Evolutionary conservation across 306 rosid species (phyloP).

Genomic region (Pyrus betulifolia): DNA sequence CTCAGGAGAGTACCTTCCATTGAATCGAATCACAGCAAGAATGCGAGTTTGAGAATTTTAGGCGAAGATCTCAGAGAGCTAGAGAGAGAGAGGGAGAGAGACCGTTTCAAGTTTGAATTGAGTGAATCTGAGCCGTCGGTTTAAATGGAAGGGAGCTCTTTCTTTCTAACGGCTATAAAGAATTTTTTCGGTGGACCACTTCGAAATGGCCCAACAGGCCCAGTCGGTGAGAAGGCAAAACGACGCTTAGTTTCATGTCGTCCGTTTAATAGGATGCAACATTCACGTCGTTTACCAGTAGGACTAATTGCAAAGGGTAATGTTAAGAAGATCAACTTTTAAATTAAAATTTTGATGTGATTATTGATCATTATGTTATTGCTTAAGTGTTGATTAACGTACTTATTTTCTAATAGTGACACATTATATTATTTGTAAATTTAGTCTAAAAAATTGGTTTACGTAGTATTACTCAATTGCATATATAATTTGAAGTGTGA

Average conservation of each 20-base stretch:
- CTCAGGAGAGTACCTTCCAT: too few relatives aligned
- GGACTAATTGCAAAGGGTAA: too few relatives aligned
- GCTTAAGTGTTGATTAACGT: too few relatives aligned
- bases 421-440: too few relatives aligned
- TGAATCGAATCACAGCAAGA: too few relatives aligned
- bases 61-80: background rate
- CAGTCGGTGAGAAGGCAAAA: background rate
- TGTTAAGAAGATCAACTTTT: too few relatives aligned
- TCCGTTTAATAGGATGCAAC: background rate
- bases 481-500: too few relatives aligned
- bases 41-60: too few relatives aligned
- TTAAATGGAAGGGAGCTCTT: background rate
- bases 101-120: slow-evolving; percentile 35
- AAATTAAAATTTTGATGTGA: too few relatives aligned
- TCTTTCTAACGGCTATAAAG: slow-evolving; percentile 45
- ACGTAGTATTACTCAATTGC: background rate
- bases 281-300: background rate
- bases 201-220: background rate
- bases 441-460: too few relatives aligned
- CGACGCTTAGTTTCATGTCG: background rate
- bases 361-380: too few relatives aligned
- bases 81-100: background rate
- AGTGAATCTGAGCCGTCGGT: slow-evolving; percentile 14
- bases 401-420: too few relatives aligned
- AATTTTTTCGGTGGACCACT: background rate